Conservation (phyloP, 2,329 filamentous ascomycete species). For the Xylariomycetidae sp. region DNA sequence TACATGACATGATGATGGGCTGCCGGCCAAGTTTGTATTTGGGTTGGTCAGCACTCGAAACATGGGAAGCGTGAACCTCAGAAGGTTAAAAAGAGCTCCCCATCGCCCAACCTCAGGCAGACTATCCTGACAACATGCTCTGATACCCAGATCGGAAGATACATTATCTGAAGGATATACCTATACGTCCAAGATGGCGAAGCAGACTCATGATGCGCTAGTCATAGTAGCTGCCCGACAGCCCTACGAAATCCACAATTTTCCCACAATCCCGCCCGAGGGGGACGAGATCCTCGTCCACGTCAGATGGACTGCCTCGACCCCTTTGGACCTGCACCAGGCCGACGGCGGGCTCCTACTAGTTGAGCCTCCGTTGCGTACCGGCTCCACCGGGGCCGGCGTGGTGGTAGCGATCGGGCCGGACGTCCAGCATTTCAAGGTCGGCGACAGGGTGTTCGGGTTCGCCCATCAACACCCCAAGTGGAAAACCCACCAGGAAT, state of each 20-base stretch:
- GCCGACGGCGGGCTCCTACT: constrained; percentile 55
- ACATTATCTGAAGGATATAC: background rate
- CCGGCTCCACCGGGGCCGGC: constrained; percentile 49
- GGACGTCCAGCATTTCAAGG: constrained; percentile 35
- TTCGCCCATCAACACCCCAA: constrained; percentile 44
- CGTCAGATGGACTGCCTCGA: constrained; percentile 55
- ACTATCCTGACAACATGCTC: too few relatives aligned
- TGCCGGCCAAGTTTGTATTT: too few relatives aligned
- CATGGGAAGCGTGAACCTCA: too few relatives aligned
- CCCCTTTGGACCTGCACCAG: constrained; percentile 57
- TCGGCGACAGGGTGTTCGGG: constrained; percentile 53
- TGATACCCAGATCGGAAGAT: too few relatives aligned
- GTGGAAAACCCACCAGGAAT: constrained; percentile 53
- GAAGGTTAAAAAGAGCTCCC: too few relatives aligned
- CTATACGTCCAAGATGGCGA: constrained; percentile 7
- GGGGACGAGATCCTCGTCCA: constrained; percentile 48
- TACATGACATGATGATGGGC: too few relatives aligned
- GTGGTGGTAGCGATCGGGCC: constrained; percentile 47
- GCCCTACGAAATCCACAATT: constrained; percentile 21
- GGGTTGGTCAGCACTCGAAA: too few relatives aligned
- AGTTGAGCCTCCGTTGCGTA: constrained; percentile 42
- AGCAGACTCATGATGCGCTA: constrained; percentile 20
- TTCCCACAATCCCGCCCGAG: constrained; percentile 25
- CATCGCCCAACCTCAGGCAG: too few relatives aligned
- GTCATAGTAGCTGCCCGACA: constrained; percentile 20